phyloP scores from a whole-genome alignment of 2,329 filamentous ascomycete species.

The Beauveria varroae region DNA sequence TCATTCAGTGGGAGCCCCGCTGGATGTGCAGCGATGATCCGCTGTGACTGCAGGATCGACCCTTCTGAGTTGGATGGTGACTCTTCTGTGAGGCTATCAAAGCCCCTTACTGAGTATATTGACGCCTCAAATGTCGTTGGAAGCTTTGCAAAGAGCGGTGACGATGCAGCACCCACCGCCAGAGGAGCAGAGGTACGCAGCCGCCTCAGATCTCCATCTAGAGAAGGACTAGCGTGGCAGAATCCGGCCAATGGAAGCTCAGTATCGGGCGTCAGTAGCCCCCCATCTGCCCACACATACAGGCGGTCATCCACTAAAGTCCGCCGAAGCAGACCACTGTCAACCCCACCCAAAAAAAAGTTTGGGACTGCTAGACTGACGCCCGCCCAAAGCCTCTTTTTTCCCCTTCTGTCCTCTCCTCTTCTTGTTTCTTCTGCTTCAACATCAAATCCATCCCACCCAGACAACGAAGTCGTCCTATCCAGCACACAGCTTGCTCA shows the following conservation, averaged over 20 bases:
- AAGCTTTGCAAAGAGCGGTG: neutral
- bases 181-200: neutral
- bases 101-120: neutral
- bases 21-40: neutral
- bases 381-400: constrained; percentile 1
- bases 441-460: constrained; percentile 4
- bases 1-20: no score
- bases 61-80: no score
- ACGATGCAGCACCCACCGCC: neutral
- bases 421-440: constrained; percentile 12
- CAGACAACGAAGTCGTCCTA: constrained; percentile 13
- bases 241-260: neutral
- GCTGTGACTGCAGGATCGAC: no score
- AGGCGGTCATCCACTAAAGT: no score
- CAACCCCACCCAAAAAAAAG: constrained; percentile 7
- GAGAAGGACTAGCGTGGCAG: no score
- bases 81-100: neutral
- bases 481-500: neutral
- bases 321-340: neutral
- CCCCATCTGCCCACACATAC: neutral
- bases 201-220: no score
- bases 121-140: no score
- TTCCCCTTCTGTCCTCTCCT: constrained; percentile 4
- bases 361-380: constrained; percentile 5
- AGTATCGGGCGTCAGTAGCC: no score